Base-by-base conservation (phyloP, 495 filamentous ascomycete species). In the Podospora fimiseda region DNA sequence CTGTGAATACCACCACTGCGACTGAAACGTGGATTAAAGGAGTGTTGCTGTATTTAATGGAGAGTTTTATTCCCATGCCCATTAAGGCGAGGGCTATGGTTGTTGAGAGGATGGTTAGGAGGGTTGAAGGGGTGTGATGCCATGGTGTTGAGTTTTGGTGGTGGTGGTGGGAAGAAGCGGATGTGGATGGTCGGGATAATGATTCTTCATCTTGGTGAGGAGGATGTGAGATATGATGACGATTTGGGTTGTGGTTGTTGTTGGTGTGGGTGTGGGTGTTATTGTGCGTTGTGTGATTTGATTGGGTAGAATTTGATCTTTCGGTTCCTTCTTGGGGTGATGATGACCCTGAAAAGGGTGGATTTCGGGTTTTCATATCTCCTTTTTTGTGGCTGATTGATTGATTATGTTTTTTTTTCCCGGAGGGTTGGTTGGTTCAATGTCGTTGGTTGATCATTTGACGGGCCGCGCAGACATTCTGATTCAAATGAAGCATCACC, bases 11-110 rank as follows among this genome's bases (percentile, higher is more conserved):
- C 0, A 60, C 42, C 54, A 60, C 60, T n/a, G 55, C 57, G 47
- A 62, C 37, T 18, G 57, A 54, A 1, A 62, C 60, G 23, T 62
- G 60, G 1, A 59, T 55, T 8, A 62, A 48, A 22, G 50, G 49
- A 19, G 23, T 43, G 11, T 56, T 48, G 20, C 50, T 57, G 41
- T 57, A 62, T 21, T 27, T 50, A 8, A 52, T 50, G 14, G 48
- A 43, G 53, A 62, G 56, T 47, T 60, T 57, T 43, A 57, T 55
- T 30, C 58, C 51, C 14, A 62, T 16, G 2, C 53, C 57, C 11
- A 62, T 15, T 27, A 56, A 41, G 3, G 57, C 57, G 9, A 62
- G 3, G 11, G 60, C 56, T 11, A 62, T 21, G 40, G 57, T 33
- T n/a, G 48, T 39, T 1, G 57, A 48, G 2, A 55, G 46, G 0